Conservation (phyloP, 345 rosid genomes). For the Orychophragmus violaceus region DNA sequence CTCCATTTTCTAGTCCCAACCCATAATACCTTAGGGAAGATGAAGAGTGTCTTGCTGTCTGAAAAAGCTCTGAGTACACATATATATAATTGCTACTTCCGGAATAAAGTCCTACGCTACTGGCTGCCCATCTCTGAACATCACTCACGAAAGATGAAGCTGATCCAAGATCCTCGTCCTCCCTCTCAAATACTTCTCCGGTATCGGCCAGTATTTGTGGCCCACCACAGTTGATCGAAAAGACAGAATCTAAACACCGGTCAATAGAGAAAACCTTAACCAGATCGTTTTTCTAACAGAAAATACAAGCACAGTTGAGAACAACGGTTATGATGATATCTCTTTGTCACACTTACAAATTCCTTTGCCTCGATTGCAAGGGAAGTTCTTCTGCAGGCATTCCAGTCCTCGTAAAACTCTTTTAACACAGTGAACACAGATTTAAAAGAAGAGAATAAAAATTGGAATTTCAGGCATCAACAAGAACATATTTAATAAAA, state of each 20-base stretch:
- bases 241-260: conserved; percentile 40
- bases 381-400: conserved; percentile 59
- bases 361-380: conserved; percentile 22
- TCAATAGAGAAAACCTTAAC: background rate
- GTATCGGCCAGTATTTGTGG: conserved; percentile 33
- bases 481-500: background rate
- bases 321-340: background rate
- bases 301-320: background rate
- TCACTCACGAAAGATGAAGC: conserved; percentile 43
- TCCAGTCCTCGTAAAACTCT: conserved; percentile 37
- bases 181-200: conserved; percentile 38
- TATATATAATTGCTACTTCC: conserved; percentile 24
- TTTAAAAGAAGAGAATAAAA: background rate
- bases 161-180: conserved; percentile 44
- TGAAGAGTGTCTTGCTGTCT: conserved; percentile 32
- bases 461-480: background rate
- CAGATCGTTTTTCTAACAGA: background rate
- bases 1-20: conserved; percentile 25
- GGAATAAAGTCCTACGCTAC: conserved; percentile 39
- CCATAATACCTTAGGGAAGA: conserved; percentile 24
- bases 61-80: conserved; percentile 37
- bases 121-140: conserved; percentile 45
- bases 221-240: conserved; percentile 63
- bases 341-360: conserved; percentile 39
- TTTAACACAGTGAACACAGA: background rate